Evolutionary conservation across 768 basidiomycete genomes (phyloP), one percentile per base, ranked within the genome.

Genomic region (Stropharia rugosoannulata): DNA sequence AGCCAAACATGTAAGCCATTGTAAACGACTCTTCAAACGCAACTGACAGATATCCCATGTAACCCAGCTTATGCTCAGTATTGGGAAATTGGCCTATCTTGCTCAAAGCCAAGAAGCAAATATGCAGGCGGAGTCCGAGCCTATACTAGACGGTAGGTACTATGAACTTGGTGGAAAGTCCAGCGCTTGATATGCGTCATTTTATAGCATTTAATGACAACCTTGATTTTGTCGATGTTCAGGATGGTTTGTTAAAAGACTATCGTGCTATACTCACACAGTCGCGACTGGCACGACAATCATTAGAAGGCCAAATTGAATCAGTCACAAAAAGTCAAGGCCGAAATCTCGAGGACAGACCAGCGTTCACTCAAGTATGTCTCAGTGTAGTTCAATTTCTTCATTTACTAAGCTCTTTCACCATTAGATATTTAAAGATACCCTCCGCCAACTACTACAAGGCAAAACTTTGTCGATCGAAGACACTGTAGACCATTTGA

Each of bases 151-250:
- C 66, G 80, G 89, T 86, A 66, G 49, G 73, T 66, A 46, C 51
- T 32, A 25, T 27, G 29, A 49, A 22, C 6, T 22, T 49, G 4
- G 49, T 27, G 13, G 16, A 44, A 38, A 52, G 19, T 38, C 13
- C 37, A 13, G 13, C 51, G 18, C 40, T 37, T 56, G 48, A 54
- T 60, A 18, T 57, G 55, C 32, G 5, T n/a, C 25, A 38, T 36
- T 35, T 55, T 41, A 0, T 60, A 95, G 93, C 80, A 2, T 89
- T 95, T 75, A 92, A 98, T 63, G 86, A 94, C 62, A 84, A 82
- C 25, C 80, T 98, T 47, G 93, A 98, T 70, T 86, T 95, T 57
- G 80, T 97, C 61, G 87, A 86, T 54, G 87, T 96, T 2, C 94
- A 96, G 61, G 83, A 89, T 62, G 76, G 77, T 3, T 72, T 98